A percentile compares a stretch with the other conserved stretches of the same genome.
Conservation (phyloP, 164 flowering plant genomes). For the Kalanchoe fedtschenkoi region DNA sequence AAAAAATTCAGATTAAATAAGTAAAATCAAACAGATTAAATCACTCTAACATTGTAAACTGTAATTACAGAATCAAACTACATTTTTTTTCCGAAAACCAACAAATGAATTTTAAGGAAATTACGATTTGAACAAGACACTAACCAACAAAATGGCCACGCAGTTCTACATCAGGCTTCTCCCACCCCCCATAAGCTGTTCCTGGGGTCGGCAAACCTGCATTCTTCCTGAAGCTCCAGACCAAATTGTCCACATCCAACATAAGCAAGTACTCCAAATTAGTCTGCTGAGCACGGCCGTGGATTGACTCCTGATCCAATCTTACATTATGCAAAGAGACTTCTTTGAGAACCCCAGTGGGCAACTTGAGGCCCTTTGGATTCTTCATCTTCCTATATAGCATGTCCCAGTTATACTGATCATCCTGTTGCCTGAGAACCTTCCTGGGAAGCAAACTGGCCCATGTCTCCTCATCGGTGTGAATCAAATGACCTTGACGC, state of each 20-base stretch:
- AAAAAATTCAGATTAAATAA: constrained; percentile 1
- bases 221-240: constrained; percentile 81
- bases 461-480: constrained; percentile 72
- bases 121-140: constrained; percentile 10
- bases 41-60: too few species aligned
- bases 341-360: constrained; percentile 45
- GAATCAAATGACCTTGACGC: constrained; percentile 53
- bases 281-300: constrained; percentile 72
- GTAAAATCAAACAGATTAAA: too few species aligned
- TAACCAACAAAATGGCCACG: constrained; percentile 94
- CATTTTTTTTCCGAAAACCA: too few species aligned
- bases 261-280: constrained; percentile 80
- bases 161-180: constrained; percentile 49
- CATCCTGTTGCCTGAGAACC: constrained; percentile 36
- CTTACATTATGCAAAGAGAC: constrained; percentile 69
- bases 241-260: constrained; percentile 71
- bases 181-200: constrained; percentile 78
- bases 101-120: too few species aligned
- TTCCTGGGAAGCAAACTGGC: constrained; percentile 54
- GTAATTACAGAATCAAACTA: too few species aligned
- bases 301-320: constrained; percentile 38
- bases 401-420: constrained; percentile 38
- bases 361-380: constrained; percentile 7
- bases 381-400: constrained; percentile 51
- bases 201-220: constrained; percentile 65